Base-by-base conservation (phyloP, 345 rosid genomes). In the Murraya paniculata region DNA sequence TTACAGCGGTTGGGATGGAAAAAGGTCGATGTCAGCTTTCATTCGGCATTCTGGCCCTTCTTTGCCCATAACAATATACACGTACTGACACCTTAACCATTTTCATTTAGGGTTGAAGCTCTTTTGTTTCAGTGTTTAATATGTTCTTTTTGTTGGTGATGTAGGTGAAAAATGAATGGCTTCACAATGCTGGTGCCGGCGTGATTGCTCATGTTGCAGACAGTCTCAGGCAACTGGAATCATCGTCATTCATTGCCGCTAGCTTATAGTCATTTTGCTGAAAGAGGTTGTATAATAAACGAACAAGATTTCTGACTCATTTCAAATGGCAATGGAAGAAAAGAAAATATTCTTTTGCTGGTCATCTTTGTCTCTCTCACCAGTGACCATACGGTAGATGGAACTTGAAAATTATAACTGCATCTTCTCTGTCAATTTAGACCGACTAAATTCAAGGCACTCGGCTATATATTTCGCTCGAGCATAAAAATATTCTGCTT, bases 1-100 rank as follows among this genome's bases (percentile, higher is more conserved):
- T 79, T 96, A 81, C 97, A 96, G 86, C 92, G 85, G 73, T 60
- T 92, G 73, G 98, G 98, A 68, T 95, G 99, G 99, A 95, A 86
- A 79, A 95, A 94, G 85, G 95, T 95, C 2, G 99, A 94, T 78
- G 99, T 96, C 84, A 96, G 97, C 86, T 94, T 96, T 82, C 98
- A 92, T 80, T 94, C 98, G 1, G 84, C 99, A 0, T 80, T 91
- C 77, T 96, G 95, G 99, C 95, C 98, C 39, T 96, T 92, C 88
- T 89, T 94, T 73, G 99, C 99, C 33, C 98, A 96, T 72, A 94
- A 96, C 84, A 94, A 96, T 83, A 92, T 96, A 50, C 98, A 96
- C 33, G 99, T 94, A 87, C 66, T 5, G 25, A 62, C 74, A n/a
- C 74, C 68, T 18, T 72, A 61, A 72, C 48, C 4, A 65, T 70